Percentiles rank a stretch among this genome's conserved stretches.
These are phyloP conservation scores for Nasturtium officinale DNA, from an alignment of 345 rosid genomes.

Conservation along the genomic window DNA sequence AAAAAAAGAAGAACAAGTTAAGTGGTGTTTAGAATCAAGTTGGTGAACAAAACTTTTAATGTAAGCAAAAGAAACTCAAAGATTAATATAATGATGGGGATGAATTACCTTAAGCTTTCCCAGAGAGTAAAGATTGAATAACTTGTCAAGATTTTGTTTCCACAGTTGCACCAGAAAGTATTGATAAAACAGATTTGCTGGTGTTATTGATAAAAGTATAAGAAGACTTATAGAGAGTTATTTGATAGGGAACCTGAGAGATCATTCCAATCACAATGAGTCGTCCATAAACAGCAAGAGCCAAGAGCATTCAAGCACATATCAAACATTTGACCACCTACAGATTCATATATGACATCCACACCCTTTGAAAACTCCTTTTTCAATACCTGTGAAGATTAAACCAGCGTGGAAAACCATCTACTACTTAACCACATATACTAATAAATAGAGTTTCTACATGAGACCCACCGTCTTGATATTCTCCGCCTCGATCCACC, in stretches of 20 bases:
- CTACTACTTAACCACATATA: background rate
- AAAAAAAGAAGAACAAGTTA: too few species aligned
- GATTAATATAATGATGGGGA: background rate
- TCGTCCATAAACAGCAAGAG: slow-evolving; percentile 72
- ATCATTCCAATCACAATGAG: slow-evolving; percentile 97
- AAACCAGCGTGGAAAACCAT: background rate
- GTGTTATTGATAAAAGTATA: background rate
- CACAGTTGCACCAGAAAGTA: slow-evolving; percentile 83
- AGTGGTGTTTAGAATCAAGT: background rate
- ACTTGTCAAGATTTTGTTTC: slow-evolving; percentile 76
- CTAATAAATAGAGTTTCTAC: slow-evolving; percentile 1
- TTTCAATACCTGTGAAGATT: slow-evolving; percentile 63
- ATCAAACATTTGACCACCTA: slow-evolving; percentile 92
- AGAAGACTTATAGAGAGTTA: background rate
- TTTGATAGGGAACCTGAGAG: slow-evolving; percentile 66
- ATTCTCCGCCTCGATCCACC: slow-evolving; percentile 80
- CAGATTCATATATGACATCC: slow-evolving; percentile 89
- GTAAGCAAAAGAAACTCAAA: background rate
- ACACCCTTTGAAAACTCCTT: slow-evolving; percentile 84
- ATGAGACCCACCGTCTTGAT: slow-evolving; percentile 68
- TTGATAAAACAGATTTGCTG: too few species aligned
- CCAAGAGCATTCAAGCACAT: slow-evolving; percentile 69
- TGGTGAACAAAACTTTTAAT: background rate
- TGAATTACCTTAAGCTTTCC: slow-evolving; percentile 83
- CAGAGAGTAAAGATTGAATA: slow-evolving; percentile 60